phyloP scores from a whole-genome alignment of 805 yeast genomes.

The Candida schatavii region DNA sequence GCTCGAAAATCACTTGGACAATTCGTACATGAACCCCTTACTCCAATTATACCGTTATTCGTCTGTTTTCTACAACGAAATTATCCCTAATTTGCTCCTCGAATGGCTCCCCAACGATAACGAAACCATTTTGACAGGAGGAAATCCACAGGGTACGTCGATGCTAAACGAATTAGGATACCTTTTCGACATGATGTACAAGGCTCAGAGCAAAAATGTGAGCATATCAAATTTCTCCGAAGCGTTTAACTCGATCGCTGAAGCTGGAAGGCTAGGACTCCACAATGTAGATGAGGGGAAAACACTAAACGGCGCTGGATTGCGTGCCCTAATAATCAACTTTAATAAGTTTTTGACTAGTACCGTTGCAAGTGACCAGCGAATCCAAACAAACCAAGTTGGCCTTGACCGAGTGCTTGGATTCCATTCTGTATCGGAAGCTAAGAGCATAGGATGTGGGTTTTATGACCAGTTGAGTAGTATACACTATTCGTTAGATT shows the following conservation, averaged over 20 bases:
- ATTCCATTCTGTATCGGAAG: constrained; percentile 40
- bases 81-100: constrained; percentile 51
- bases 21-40: constrained; percentile 68
- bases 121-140: constrained; percentile 21
- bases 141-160: constrained; percentile 45
- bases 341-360: constrained; percentile 60
- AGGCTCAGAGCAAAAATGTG: constrained; percentile 76
- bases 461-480: constrained; percentile 31
- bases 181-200: constrained; percentile 84
- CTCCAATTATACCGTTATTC: constrained; percentile 77
- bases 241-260: constrained; percentile 30
- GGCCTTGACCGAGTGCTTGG: constrained; percentile 37
- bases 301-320: constrained; percentile 41
- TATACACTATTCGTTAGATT: constrained; percentile 41
- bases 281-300: constrained; percentile 48
- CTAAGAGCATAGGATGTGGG: constrained; percentile 39
- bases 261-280: constrained; percentile 48
- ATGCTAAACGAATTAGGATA: constrained; percentile 82
- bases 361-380: constrained; percentile 38
- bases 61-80: constrained; percentile 67
- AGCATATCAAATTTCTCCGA: constrained; percentile 75
- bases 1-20: constrained; percentile 82
- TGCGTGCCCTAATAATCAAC: constrained; percentile 45
- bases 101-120: constrained; percentile 44
- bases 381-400: neutral